Evolutionary conservation across 2,329 filamentous ascomycete species (phyloP), one percentile per base, ranked within the genome.

Genomic region (Tolypocladium pustulatum): DNA sequence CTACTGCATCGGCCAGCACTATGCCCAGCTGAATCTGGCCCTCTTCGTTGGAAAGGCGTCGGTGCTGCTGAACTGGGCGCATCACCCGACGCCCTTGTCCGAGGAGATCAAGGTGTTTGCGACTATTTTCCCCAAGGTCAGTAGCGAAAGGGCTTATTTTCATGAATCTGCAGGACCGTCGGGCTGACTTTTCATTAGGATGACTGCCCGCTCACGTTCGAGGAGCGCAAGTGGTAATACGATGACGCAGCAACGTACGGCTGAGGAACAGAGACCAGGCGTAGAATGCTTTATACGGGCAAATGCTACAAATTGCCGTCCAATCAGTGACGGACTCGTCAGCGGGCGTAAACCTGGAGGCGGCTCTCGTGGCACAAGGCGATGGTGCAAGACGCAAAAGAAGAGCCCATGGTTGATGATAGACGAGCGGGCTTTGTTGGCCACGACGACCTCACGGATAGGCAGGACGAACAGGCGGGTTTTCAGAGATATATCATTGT

Each of bases 21-120:
- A 97, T 69, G 94, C 91, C 10, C 87, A 90, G 72, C 80, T 91
- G 61, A 96, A 96, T 75, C 78, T 99, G 67, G 93, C 90, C 69
- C 84, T 90, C 54, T 89, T 96, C 81, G 82, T 96, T 68, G 92
- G 91, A 70, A 96, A 94, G 81, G 92, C 91, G 10, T 89, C 90
- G 64, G 81, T 96, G 72, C 80, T 86, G 70, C 80, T 97, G 65
- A 86, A 97, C 74, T 97, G 93, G 93, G 83, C 86, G 72, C 94
- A 99, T 74, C 85, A 91, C 71, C 76, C 91, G 22, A 97, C 94
- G 13, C 85, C 89, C 0, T 69, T 80, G 60, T 96, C 90, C 0
- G 94, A 99, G 77, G 87, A 96, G 74, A 97, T 99, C 75, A 93
- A 96, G 79, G 93, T 97, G 65, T 99, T 97, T 76, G 94, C 94